Evolutionary conservation across 805 yeast genomes (phyloP).

Genomic region (Metschnikowia corniflorae): DNA sequence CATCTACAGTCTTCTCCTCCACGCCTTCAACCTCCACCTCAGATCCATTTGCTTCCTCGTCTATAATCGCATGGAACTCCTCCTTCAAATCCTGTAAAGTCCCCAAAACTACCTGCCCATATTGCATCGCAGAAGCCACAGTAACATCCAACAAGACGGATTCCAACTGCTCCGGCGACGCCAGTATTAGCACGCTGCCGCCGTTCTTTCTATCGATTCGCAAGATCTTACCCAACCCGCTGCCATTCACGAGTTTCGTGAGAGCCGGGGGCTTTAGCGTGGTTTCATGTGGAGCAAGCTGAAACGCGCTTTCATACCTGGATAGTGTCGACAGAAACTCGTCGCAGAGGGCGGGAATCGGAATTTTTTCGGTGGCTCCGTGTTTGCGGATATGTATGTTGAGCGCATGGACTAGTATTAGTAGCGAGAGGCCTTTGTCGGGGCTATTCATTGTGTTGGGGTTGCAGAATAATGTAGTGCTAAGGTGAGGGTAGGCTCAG

Average conservation of each 20-base stretch:
- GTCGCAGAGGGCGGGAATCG: constrained; percentile 6
- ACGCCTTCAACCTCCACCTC: too few relatives aligned
- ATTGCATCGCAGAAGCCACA: constrained; percentile 13
- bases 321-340: constrained; percentile 8
- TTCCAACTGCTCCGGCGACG: constrained; percentile 4
- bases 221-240: constrained; percentile 4
- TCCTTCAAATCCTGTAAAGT: constrained; percentile 12
- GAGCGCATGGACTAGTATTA: constrained; percentile 8
- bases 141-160: constrained; percentile 9
- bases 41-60: too few relatives aligned
- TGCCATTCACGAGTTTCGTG: constrained; percentile 2
- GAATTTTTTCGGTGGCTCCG: constrained; percentile 2
- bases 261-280: constrained; percentile 2
- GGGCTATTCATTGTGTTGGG: not conserved
- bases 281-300: not conserved
- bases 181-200: constrained; percentile 6
- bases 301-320: constrained; percentile 10
- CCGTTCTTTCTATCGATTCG: constrained; percentile 1
- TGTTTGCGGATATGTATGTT: not conserved
- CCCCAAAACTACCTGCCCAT: constrained; percentile 7
- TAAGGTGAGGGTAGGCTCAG: not conserved
- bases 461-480: not conserved
- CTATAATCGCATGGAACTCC: too few relatives aligned
- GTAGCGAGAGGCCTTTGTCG: not conserved
- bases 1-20: too few relatives aligned